These are phyloP conservation scores for Carpinus viminea DNA, from an alignment of 306 rosid species.

Conservation along the genomic window DNA sequence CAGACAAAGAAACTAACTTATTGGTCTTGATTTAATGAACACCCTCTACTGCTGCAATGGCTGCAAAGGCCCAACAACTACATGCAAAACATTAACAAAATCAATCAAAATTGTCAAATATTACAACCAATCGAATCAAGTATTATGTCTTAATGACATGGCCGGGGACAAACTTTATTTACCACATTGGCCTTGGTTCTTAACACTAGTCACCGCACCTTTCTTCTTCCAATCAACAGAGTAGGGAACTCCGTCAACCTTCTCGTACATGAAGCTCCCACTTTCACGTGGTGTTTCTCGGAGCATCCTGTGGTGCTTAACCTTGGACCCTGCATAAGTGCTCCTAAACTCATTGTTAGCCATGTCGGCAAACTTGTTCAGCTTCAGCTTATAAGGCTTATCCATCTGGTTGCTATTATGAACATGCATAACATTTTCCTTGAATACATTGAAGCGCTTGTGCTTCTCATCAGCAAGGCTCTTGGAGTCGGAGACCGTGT, in stretches of 20 bases:
- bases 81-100: slow-evolving; percentile 29
- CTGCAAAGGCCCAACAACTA: slow-evolving; percentile 62
- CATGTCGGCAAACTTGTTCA: slow-evolving; percentile 57
- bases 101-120: too few species aligned
- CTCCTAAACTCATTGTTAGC: slow-evolving; percentile 50
- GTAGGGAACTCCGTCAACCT: too few species aligned
- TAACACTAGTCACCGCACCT: not conserved
- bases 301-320: slow-evolving; percentile 47
- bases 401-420: slow-evolving; percentile 43
- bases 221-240: too few species aligned
- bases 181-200: slow-evolving; percentile 38
- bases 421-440: slow-evolving; percentile 47
- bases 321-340: slow-evolving; percentile 42
- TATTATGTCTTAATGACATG: not conserved
- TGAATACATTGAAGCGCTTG: slow-evolving; percentile 55
- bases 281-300: slow-evolving; percentile 34
- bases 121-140: not conserved
- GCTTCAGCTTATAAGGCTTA: slow-evolving; percentile 53
- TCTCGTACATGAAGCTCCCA: not conserved
- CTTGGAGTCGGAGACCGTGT: slow-evolving; percentile 36
- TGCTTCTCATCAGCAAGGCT: slow-evolving; percentile 39
- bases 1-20: slow-evolving; percentile 46
- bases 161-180: slow-evolving; percentile 2
- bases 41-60: slow-evolving; percentile 52
- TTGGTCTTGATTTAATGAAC: slow-evolving; percentile 48